These are phyloP conservation scores for Thielaviopsis ethacetica DNA, from an alignment of 2,329 filamentous ascomycete species.

Conservation along the genomic window DNA sequence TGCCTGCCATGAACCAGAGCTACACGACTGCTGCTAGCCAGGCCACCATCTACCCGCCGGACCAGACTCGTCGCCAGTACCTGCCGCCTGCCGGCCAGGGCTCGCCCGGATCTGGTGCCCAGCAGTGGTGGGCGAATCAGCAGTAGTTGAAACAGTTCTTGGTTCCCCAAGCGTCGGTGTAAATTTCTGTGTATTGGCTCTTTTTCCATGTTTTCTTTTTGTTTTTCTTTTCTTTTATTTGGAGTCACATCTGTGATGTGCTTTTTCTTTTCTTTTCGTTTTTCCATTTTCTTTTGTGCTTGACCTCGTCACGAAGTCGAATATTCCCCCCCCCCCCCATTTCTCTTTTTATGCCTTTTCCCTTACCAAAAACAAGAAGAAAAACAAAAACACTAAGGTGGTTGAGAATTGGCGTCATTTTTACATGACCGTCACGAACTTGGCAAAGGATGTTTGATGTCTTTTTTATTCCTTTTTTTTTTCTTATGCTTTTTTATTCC, in stretches of 20 bases:
- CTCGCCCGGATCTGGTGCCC: constrained; percentile 25
- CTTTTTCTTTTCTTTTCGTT: background rate
- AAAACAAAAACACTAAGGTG: too few species aligned
- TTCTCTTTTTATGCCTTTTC: background rate
- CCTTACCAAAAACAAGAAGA: too few species aligned
- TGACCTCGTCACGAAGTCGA: background rate
- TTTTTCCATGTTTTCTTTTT: constrained; percentile 1
- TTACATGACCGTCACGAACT: too few species aligned
- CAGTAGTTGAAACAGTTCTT: constrained; percentile 18
- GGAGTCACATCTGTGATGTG: background rate
- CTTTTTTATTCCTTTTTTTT: constrained; percentile 4
- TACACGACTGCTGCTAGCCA: constrained; percentile 34
- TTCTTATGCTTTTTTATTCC: constrained; percentile 6
- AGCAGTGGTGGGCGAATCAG: constrained; percentile 39
- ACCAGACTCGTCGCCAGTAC: constrained; percentile 49
- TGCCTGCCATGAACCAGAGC: constrained; percentile 43
- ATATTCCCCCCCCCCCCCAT: background rate
- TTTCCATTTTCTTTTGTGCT: too few species aligned
- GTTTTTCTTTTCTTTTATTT: background rate
- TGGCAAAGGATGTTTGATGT: background rate
- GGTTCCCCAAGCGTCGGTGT: background rate
- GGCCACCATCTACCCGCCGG: constrained; percentile 38
- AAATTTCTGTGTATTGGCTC: constrained; percentile 5
- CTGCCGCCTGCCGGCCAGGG: constrained; percentile 45
- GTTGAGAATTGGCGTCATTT: too few species aligned